Conservation (phyloP, 176 grass and related monocot genomes). For the Carex cristatella region DNA sequence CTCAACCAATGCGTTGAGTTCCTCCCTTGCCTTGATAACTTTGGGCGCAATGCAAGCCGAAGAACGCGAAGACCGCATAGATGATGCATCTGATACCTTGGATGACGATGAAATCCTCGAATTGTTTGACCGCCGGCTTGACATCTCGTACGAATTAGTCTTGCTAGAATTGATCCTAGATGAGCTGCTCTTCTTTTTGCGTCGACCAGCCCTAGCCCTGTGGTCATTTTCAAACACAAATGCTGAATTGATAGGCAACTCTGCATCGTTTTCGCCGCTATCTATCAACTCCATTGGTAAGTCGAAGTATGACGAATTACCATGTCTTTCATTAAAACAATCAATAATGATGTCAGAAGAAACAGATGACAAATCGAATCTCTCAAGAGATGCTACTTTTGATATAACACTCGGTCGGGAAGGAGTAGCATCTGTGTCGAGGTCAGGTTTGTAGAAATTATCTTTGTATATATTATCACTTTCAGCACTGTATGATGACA, state of each 20-base stretch:
- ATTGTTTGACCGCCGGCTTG: slow-evolving; percentile 18
- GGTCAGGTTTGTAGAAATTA: neutral
- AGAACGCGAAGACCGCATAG: slow-evolving; percentile 17
- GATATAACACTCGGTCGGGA: slow-evolving; percentile 36
- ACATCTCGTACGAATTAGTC: slow-evolving; percentile 9
- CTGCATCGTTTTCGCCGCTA: slow-evolving; percentile 31
- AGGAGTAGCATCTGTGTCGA: neutral
- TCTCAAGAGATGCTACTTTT: slow-evolving; percentile 51
- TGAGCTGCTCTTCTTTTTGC: slow-evolving; percentile 35
- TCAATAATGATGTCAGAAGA: slow-evolving; percentile 17
- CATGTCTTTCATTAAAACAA: slow-evolving; percentile 14
- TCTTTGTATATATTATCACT: neutral
- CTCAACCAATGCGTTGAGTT: slow-evolving; percentile 24
- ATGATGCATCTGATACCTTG: slow-evolving; percentile 8
- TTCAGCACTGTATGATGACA: neutral
- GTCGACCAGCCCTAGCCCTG: slow-evolving; percentile 37
- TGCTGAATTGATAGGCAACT: slow-evolving; percentile 45
- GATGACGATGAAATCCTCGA: slow-evolving; percentile 34
- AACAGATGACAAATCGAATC: slow-evolving; percentile 47
- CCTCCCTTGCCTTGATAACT: neutral
- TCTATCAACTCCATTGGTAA: slow-evolving; percentile 70
- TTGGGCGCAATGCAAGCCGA: slow-evolving; percentile 14
- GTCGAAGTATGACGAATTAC: slow-evolving; percentile 34
- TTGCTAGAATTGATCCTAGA: slow-evolving; percentile 25
- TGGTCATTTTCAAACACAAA: slow-evolving; percentile 71